Percentiles rank a stretch among this genome's conserved stretches.
Evolutionary conservation across 2,329 filamentous ascomycete genomes (phyloP).

Genomic region (Parafenestella ontariensis): DNA sequence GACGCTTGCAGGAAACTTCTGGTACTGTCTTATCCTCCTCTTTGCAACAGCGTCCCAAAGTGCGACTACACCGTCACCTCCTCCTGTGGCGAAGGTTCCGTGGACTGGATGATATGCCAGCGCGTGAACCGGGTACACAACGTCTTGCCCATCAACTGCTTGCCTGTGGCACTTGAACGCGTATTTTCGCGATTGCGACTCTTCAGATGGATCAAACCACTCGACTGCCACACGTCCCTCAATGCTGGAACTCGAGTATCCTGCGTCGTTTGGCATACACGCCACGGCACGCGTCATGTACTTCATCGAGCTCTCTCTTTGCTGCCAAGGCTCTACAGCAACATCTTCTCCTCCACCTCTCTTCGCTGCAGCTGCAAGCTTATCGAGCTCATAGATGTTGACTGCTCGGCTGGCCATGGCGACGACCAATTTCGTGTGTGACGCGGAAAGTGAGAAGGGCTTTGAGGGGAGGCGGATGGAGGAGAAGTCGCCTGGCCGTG

Average conservation of each 20-base stretch:
- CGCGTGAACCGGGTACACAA: constrained; percentile 91
- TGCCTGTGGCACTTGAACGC: constrained; percentile 98
- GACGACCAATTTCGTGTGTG: constrained; percentile 86
- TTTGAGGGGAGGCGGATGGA: constrained; percentile 79
- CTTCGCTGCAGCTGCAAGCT: constrained; percentile 59
- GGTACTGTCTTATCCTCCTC: constrained; percentile 87
- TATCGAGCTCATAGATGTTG: constrained; percentile 87
- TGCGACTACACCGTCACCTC: constrained; percentile 89
- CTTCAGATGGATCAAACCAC: constrained; percentile 90
- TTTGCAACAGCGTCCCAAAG: constrained; percentile 93
- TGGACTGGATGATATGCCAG: constrained; percentile 83
- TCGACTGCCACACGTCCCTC: constrained; percentile 96
- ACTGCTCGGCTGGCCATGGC: constrained; percentile 95
- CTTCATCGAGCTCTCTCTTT: constrained; percentile 90
- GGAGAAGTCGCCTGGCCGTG: constrained; percentile 62
- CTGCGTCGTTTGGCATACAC: constrained; percentile 95
- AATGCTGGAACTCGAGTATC: constrained; percentile 91
- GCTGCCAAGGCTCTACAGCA: constrained; percentile 82
- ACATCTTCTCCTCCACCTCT: constrained; percentile 38
- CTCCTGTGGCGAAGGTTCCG: constrained; percentile 87
- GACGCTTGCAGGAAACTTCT: constrained; percentile 80
- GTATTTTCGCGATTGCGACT: constrained; percentile 92
- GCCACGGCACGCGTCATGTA: constrained; percentile 93
- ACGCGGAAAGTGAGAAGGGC: constrained; percentile 81
- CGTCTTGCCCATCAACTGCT: constrained; percentile 71